Conservation (phyloP, 441 rosid genomes). For the Brassica balearica region DNA sequence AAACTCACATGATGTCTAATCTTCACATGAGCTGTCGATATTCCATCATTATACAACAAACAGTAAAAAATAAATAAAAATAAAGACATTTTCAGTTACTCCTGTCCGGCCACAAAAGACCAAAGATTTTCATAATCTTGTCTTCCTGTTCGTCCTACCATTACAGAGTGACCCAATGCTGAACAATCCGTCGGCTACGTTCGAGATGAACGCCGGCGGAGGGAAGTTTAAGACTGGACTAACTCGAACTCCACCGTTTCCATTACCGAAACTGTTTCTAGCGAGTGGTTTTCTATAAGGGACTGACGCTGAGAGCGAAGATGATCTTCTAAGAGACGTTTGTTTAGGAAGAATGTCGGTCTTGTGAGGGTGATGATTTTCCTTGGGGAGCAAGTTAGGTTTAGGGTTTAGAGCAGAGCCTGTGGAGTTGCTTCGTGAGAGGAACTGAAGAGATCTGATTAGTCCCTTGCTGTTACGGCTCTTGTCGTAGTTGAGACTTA, state of each 20-base stretch:
- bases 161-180: constrained; percentile 80
- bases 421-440: constrained; percentile 87
- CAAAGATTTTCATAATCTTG: constrained; percentile 45
- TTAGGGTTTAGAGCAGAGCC: constrained; percentile 77
- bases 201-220: constrained; percentile 68
- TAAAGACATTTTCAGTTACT: constrained; percentile 23
- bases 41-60: constrained; percentile 29
- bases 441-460: constrained; percentile 69
- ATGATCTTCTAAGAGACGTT: constrained; percentile 54
- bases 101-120: constrained; percentile 34
- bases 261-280: constrained; percentile 56
- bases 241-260: constrained; percentile 67
- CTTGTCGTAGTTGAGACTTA: constrained; percentile 68
- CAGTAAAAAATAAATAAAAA: constrained; percentile 15
- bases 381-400: constrained; percentile 45
- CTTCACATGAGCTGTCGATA: constrained; percentile 54
- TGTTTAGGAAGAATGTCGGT: constrained; percentile 57
- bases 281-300: constrained; percentile 48
- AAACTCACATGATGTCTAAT: constrained; percentile 60
- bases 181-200: constrained; percentile 64
- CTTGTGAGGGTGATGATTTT: constrained; percentile 39
- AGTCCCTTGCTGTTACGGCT: constrained; percentile 53
- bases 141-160: constrained; percentile 73
- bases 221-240: constrained; percentile 76
- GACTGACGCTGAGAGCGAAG: constrained; percentile 46